Base-by-base conservation (phyloP, 257 asterid species). In the Jacaranda mimosifolia region DNA sequence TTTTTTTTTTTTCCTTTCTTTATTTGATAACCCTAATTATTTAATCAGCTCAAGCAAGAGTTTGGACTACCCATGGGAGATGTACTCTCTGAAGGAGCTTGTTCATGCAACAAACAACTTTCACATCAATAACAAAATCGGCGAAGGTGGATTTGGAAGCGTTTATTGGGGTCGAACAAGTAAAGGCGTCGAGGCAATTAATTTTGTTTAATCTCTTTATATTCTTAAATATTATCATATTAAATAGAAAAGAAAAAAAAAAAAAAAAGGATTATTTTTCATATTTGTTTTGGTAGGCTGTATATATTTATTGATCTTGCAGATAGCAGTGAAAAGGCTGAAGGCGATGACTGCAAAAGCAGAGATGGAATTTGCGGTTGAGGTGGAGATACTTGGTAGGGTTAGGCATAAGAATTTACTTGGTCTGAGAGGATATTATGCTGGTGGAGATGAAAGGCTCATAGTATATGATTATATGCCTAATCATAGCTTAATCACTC, bases 91-190 rank as follows among this genome's bases (percentile, higher is more conserved):
- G 9, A 92, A 84, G 74, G 96, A 90, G 73, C 85, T 92, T 6
- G 86, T 89, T 52, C 90, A 77, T 4, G 95, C 97, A 7, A 92
- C 97, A 12, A 90, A 87, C 85, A 87, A 87, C 78, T 92, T 92
- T 63, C 93, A 90, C 79, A 77, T 85, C 49, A 91, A 89, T 58
- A 85, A 87, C 87, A 92, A 92, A 68, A 89, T 92, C 38, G 97
- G 97, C 2, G 97, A 92, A 87, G 96, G 97, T 7, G 97, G 96
- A 18, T 92, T 92, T 15, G 97, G 97, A 75, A 92, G 93, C 79
- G 96, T 92, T 72, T 92, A 92, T 78, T 86, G 94, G 92, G 97
- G 97, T 43, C 87, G 87, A 75, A 87, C 97, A 45, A 86, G 84
- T 77, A 87, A 86, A 89, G 97, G 97, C 76, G 62, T 85, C 38